phyloP scores from a whole-genome alignment of 1,284 basidiomycete species.

The Ceratorhiza oryzae-sativae region DNA sequence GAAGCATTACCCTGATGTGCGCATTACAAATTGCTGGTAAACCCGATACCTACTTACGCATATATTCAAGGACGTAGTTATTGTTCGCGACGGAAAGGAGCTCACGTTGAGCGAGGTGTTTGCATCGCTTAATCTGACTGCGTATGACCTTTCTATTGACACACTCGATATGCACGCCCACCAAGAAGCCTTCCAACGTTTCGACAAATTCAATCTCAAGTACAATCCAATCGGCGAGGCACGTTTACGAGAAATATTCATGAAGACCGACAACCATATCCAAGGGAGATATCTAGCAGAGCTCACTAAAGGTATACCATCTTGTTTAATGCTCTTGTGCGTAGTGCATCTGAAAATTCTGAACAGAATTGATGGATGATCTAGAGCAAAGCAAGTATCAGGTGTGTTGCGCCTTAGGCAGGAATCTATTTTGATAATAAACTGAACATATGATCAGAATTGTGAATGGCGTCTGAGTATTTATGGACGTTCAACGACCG shows the following conservation, averaged over 20 bases:
- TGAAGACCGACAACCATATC: conserved; percentile 97
- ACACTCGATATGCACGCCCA: conserved; percentile 99
- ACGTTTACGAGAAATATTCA: conserved; percentile 93
- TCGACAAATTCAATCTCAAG: conserved; percentile 94
- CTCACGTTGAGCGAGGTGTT: conserved; percentile 95
- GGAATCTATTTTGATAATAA: background rate
- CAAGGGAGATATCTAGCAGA: conserved; percentile 94
- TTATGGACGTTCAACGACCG: conserved; percentile 80
- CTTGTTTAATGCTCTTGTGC: background rate
- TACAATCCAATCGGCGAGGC: conserved; percentile 97
- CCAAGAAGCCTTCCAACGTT: conserved; percentile 96
- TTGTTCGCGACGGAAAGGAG: conserved; percentile 90
- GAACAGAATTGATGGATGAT: conserved; percentile 91
- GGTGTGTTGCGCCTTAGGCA: conserved; percentile 54
- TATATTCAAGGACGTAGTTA: conserved; percentile 84
- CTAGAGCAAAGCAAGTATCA: conserved; percentile 99
- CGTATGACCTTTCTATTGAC: conserved; percentile 98
- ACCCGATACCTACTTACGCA: background rate
- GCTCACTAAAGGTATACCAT: conserved; percentile 77
- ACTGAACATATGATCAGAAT: conserved; percentile 62
- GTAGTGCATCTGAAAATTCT: background rate
- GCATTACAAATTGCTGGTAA: conserved; percentile 43
- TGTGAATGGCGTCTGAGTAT: conserved; percentile 98
- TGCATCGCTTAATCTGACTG: conserved; percentile 91
- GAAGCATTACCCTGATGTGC: conserved; percentile 78